Percentiles rank a stretch among this genome's conserved stretches.
phyloP scores from a whole-genome alignment of 257 asterid genomes.

The Solanum medicagineum region DNA sequence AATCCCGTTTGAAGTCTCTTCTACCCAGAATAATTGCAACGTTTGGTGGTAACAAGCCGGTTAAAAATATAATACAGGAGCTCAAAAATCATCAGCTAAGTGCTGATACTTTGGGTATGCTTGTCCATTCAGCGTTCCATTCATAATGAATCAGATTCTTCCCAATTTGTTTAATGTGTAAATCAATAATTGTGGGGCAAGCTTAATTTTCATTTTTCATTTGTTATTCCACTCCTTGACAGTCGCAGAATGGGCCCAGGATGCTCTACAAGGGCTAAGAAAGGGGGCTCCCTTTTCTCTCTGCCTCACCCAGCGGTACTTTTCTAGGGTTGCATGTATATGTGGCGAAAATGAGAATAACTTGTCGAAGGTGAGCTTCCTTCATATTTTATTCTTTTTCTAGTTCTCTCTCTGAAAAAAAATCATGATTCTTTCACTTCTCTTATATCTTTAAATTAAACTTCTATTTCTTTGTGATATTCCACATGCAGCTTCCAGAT shows the following conservation, averaged over 20 bases:
- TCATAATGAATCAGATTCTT: neutral
- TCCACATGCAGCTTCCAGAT: slow-evolving; percentile 50
- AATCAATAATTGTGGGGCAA: neutral
- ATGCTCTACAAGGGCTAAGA: slow-evolving; percentile 78
- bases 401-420: neutral
- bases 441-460: neutral
- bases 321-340: slow-evolving; percentile 68
- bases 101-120: slow-evolving; percentile 73
- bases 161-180: neutral
- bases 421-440: neutral
- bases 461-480: slow-evolving; percentile 2
- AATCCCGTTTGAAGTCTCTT: slow-evolving; percentile 68
- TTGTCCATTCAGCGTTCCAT: neutral
- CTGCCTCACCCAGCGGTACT: slow-evolving; percentile 60
- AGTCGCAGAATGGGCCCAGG: slow-evolving; percentile 98
- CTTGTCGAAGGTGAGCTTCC: slow-evolving; percentile 47
- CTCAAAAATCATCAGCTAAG: slow-evolving; percentile 70
- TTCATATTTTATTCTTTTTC: neutral
- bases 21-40: slow-evolving; percentile 82
- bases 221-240: slow-evolving; percentile 4
- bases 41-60: slow-evolving; percentile 55
- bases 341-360: slow-evolving; percentile 32
- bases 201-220: neutral
- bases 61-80: slow-evolving; percentile 54
- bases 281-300: slow-evolving; percentile 97